Evolutionary conservation across 2,329 filamentous ascomycete genomes (phyloP).

Genomic region (Colletotrichum cereale): DNA sequence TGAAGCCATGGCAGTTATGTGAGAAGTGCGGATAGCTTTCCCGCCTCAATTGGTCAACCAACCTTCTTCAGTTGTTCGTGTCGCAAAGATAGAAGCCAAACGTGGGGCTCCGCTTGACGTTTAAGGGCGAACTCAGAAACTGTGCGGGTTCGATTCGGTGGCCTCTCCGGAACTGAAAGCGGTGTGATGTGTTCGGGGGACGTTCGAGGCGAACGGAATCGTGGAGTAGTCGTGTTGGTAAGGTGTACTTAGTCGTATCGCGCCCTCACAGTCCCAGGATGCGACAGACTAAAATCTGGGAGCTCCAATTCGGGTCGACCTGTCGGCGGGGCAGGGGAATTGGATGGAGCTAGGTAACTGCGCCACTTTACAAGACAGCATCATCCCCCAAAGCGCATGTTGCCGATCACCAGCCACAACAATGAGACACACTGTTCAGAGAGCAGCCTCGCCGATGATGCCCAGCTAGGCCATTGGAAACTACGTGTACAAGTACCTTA

Average conservation of each 20-base stretch:
- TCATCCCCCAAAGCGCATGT: background rate
- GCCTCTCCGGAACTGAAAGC: too few species aligned
- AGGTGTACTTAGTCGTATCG: background rate
- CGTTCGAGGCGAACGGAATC: background rate
- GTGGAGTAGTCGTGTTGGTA: background rate
- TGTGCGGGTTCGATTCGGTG: background rate
- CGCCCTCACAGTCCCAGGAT: background rate
- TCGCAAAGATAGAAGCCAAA: background rate
- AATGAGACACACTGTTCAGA: too few species aligned
- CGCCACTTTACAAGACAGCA: background rate
- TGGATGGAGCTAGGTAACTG: slow-evolving; percentile 14
- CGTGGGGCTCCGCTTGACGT: background rate
- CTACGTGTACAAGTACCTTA: background rate
- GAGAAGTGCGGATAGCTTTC: background rate
- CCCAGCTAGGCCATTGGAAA: slow-evolving; percentile 13
- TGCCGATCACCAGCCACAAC: background rate
- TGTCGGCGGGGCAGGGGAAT: background rate
- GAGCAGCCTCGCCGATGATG: slow-evolving; percentile 9
- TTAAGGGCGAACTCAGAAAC: background rate
- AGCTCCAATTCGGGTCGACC: slow-evolving; percentile 4
- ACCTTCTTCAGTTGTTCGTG: background rate
- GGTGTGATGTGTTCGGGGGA: background rate
- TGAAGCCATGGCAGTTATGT: slow-evolving; percentile 57
- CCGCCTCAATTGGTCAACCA: slow-evolving; percentile 3
- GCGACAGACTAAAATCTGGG: background rate